Conservation (phyloP, 352 stramenopile genomes). For the Phytophthora melonis region DNA sequence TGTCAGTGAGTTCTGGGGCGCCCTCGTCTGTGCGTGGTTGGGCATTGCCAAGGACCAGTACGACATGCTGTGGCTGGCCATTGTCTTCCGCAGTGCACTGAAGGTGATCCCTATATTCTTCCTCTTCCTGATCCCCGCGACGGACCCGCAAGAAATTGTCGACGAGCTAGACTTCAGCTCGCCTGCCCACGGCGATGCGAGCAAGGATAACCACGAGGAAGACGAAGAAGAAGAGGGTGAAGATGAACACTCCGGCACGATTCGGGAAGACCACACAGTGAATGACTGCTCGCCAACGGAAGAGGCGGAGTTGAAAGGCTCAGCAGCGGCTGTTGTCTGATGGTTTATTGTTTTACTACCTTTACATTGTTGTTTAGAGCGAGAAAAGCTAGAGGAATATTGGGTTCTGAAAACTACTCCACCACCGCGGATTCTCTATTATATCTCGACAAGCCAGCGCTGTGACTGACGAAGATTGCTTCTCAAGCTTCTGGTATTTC, state of each 20-base stretch:
- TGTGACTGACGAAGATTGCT: slow-evolving; percentile 27
- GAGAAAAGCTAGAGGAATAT: slow-evolving; percentile 1
- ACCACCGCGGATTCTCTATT: slow-evolving; percentile 36
- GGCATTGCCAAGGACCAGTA: slow-evolving; percentile 93
- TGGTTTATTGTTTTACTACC: slow-evolving; percentile 20
- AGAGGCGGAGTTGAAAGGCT: slow-evolving; percentile 33
- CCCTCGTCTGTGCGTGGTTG: slow-evolving; percentile 88
- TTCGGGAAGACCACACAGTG: slow-evolving; percentile 57
- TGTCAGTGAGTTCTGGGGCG: slow-evolving; percentile 94
- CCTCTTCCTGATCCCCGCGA: slow-evolving; percentile 79
- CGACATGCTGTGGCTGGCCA: slow-evolving; percentile 92
- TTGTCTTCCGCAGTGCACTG: slow-evolving; percentile 91
- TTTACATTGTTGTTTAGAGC: slow-evolving; percentile 25
- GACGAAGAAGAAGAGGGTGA: slow-evolving; percentile 28
- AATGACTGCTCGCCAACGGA: slow-evolving; percentile 47
- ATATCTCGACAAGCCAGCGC: slow-evolving; percentile 25
- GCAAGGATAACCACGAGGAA: slow-evolving; percentile 31
- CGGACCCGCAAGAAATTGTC: slow-evolving; percentile 82
- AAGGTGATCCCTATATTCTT: slow-evolving; percentile 94
- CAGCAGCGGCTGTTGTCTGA: slow-evolving; percentile 31
- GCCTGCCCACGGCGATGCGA: slow-evolving; percentile 20
- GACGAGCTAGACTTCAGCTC: slow-evolving; percentile 71
- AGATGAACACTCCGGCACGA: slow-evolving; percentile 42
- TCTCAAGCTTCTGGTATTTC: slow-evolving; percentile 18
- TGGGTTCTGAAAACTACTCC: slow-evolving; percentile 25